phyloP scores from a whole-genome alignment of 306 rosid species.

The Trifolium repens region DNA sequence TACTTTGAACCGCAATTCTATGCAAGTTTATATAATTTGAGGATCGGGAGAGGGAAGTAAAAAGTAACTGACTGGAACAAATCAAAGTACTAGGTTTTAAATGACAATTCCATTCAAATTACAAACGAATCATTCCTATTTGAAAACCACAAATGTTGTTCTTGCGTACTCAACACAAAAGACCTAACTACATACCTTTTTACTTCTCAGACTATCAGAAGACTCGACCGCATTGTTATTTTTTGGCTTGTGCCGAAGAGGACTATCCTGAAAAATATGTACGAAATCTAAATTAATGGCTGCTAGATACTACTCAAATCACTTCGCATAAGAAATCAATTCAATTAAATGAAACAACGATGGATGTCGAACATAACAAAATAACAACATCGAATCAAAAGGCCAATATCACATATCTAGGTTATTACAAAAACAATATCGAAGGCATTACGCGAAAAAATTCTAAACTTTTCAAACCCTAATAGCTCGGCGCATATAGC shows the following conservation, averaged over 20 bases:
- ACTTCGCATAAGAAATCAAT: not conserved
- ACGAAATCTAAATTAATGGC: conserved; percentile 17
- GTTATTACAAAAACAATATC: conserved; percentile 26
- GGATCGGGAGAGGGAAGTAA: not conserved
- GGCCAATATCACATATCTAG: conserved; percentile 21
- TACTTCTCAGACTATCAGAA: conserved; percentile 48
- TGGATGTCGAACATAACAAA: conserved; percentile 20
- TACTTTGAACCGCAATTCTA: conserved; percentile 1
- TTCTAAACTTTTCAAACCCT: conserved; percentile 25
- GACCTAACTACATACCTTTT: conserved; percentile 49
- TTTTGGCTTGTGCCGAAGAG: conserved; percentile 48
- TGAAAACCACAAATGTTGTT: conserved; percentile 14
- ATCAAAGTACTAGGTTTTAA: not conserved
- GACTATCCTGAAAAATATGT: conserved; percentile 52
- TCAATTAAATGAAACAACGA: conserved; percentile 12
- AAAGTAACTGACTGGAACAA: not conserved
- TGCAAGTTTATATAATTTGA: conserved; percentile 14
- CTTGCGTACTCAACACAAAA: not conserved
- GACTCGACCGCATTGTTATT: conserved; percentile 45
- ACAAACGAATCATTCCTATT: conserved; percentile 17
- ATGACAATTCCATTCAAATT: conserved; percentile 13
- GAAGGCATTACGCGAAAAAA: not conserved
- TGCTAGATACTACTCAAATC: not conserved
- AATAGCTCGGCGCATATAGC: not conserved
- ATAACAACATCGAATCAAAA: not conserved